Percentiles rank a stretch among this genome's conserved stretches.
Conservation (phyloP, 2,329 filamentous ascomycete species). For the Aspergillus fischeri region DNA sequence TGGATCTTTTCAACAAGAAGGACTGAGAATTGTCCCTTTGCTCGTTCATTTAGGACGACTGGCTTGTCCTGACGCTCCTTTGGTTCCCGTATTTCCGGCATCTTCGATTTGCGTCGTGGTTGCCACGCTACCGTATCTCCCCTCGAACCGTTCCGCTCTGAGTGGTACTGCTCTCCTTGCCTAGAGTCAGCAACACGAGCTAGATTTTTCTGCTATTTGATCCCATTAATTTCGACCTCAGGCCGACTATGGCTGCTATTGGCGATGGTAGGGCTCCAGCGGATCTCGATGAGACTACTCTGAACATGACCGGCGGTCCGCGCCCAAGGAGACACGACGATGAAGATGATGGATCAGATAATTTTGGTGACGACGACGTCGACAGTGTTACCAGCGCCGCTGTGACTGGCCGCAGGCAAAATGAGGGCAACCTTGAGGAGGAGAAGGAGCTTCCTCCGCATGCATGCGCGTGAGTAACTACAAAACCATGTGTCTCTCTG, state of each 20-base stretch:
- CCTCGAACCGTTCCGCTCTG: neutral
- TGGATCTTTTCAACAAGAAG: conserved; percentile 13
- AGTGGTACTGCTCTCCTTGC: neutral
- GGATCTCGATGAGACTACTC: conserved; percentile 74
- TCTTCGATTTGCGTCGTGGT: neutral
- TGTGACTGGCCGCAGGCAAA: conserved; percentile 68
- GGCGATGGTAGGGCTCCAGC: conserved; percentile 71
- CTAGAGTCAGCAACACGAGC: neutral
- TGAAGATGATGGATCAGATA: conserved; percentile 84
- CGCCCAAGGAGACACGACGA: conserved; percentile 72
- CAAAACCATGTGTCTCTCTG: conserved; percentile 13
- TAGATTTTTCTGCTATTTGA: conserved; percentile 66
- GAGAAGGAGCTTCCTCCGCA: conserved; percentile 89
- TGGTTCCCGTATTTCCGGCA: neutral
- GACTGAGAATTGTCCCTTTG: conserved; percentile 9
- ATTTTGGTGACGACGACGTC: conserved; percentile 75
- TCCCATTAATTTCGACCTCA: conserved; percentile 74
- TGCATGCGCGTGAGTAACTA: conserved; percentile 78
- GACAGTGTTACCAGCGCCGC: conserved; percentile 76
- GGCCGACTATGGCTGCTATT: conserved; percentile 75
- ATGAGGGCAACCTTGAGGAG: conserved; percentile 60
- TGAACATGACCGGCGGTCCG: conserved; percentile 61
- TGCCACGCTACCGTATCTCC: neutral
- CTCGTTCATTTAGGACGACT: conserved; percentile 16
- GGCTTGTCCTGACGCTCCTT: conserved; percentile 27